Conservation (phyloP, 345 rosid genomes). For the Linum trigynum region DNA sequence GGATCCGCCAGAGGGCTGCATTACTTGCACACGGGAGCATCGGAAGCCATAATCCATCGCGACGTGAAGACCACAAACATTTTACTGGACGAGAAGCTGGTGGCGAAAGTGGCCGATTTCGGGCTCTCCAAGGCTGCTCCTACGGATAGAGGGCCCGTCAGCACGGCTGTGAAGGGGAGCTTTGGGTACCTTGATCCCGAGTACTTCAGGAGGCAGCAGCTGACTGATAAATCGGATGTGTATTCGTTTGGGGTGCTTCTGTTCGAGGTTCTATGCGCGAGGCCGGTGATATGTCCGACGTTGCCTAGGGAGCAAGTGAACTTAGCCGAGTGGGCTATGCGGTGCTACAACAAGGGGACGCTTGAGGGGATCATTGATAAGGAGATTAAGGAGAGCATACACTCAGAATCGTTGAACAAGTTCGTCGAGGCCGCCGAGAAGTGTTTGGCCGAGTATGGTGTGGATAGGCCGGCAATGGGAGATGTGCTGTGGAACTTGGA, state of each 20-base stretch:
- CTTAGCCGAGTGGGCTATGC: constrained; percentile 80
- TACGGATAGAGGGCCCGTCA: constrained; percentile 54
- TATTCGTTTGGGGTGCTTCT: constrained; percentile 85
- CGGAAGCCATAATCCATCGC: constrained; percentile 71
- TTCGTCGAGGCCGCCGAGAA: constrained; percentile 75
- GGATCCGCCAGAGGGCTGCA: constrained; percentile 79
- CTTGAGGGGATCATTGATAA: constrained; percentile 62
- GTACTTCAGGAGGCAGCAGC: constrained; percentile 74
- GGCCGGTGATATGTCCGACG: constrained; percentile 54
- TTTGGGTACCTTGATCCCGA: constrained; percentile 84
- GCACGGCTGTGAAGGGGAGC: constrained; percentile 89
- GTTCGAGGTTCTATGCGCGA: constrained; percentile 69
- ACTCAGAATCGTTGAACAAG: constrained; percentile 45
- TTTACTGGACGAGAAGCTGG: constrained; percentile 69
- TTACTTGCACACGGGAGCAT: constrained; percentile 71
- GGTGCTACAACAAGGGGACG: constrained; percentile 47
- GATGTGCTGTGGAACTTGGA: constrained; percentile 83
- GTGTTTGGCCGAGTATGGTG: constrained; percentile 74
- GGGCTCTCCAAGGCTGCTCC: constrained; percentile 76
- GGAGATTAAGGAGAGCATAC: constrained; percentile 33
- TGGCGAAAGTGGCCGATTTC: constrained; percentile 71
- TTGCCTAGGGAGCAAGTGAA: constrained; percentile 64
- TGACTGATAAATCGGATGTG: constrained; percentile 77
- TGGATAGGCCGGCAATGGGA: constrained; percentile 78
- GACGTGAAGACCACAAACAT: constrained; percentile 85